Evolutionary conservation across 306 rosid genomes (phyloP).

Genomic region (barrel medic (Medicago truncatula)): MtrunA17r5.0-ANR NC_053046.1:35386501-35387000

Average conservation of each 20-base stretch:
- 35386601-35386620: not conserved
- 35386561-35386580: not conserved
- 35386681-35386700: not conserved
- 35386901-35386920: slow-evolving; percentile 4
- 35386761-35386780: not conserved
- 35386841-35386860: not conserved
- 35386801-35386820: slow-evolving; percentile 7
- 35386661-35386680: slow-evolving; percentile 3
- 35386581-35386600: not conserved
- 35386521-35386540: not conserved
- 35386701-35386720: not conserved
- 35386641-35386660: slow-evolving; percentile 7
- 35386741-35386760: not conserved
- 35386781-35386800: slow-evolving; percentile 4
- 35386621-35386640: not conserved
- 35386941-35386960: slow-evolving; percentile 33
- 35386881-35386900: slow-evolving; percentile 4
- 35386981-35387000: slow-evolving; percentile 6
- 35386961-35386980: slow-evolving; percentile 16
- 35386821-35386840: not conserved
- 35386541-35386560: not conserved
- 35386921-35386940: not conserved
- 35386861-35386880: not conserved
- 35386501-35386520: not conserved
- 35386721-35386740: not conserved